Conservation (phyloP, 371 early-diverging fungal species). For the Mucor circinelloides region DNA sequence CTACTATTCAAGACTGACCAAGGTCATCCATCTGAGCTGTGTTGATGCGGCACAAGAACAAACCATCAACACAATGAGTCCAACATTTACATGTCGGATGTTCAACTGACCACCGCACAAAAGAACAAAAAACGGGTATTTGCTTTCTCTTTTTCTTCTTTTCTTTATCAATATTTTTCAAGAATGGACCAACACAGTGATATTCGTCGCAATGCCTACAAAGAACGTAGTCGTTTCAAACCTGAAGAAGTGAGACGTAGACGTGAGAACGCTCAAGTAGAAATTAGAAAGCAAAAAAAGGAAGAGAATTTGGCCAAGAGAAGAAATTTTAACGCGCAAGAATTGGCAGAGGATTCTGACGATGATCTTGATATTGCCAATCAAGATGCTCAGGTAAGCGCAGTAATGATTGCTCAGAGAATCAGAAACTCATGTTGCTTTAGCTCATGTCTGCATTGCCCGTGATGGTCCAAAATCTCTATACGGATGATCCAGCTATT, state of each 20-base stretch:
- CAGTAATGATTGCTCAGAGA: background rate
- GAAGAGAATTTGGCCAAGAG: constrained; percentile 94
- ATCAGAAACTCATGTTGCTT: background rate
- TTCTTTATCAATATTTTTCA: background rate
- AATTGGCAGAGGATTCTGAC: constrained; percentile 75
- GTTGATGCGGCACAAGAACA: background rate
- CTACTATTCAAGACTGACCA: too few species aligned
- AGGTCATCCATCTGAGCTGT: too few species aligned
- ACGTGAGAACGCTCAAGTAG: constrained; percentile 91
- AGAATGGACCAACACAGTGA: constrained; percentile 59
- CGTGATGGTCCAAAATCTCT: constrained; percentile 73
- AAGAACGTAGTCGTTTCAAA: constrained; percentile 85
- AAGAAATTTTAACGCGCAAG: constrained; percentile 72
- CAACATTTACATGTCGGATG: background rate
- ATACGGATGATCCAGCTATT: constrained; percentile 71
- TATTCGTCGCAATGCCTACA: constrained; percentile 75
- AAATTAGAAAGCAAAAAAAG: constrained; percentile 94
- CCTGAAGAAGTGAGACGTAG: constrained; percentile 93
- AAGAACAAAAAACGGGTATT: background rate
- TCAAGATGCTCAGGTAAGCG: constrained; percentile 54
- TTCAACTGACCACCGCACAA: background rate
- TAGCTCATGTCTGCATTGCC: constrained; percentile 66
- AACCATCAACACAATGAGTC: background rate
- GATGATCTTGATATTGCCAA: constrained; percentile 68
- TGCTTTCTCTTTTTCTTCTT: background rate